Evolutionary conservation across 495 filamentous ascomycete genomes (phyloP), one percentile per base, ranked within the genome.

Genomic region (Xylaria telfairii): DNA sequence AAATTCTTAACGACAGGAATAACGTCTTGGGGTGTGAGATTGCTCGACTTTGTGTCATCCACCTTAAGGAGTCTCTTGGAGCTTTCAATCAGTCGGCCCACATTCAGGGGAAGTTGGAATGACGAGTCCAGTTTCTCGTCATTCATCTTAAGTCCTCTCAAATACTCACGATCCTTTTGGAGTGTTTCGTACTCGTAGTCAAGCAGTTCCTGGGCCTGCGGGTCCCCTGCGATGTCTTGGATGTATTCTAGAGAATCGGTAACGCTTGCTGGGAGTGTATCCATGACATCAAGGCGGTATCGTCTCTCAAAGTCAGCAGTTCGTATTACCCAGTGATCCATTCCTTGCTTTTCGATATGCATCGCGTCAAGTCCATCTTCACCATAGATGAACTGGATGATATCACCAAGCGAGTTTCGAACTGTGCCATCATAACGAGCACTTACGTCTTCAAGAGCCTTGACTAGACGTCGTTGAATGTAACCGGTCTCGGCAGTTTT

Each of bases 401-500:
- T 92, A 78, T 98, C 96, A 42, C 95, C 95, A 42, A 98, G 87
- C 34, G 96, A 98, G 80, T 99, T 98, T 24, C 96, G 91, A 24
- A 99, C 93, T 15, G 96, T 99, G 51, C 95, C 95, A 79, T 99
- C 96, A 78, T 99, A 99, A 78, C 96, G 96, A 42, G 94, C 93
- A 88, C 94, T 96, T 24, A 98, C 93, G 77, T 99, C 96, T 85
- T 99, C 96, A 28, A 99, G 85, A 12, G 96, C 96, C 81, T 99
- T 99, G 77, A 99, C 96, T 46, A 99, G 87, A 82, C 96, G 92
- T 81, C 96, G 93, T 82, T 99, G 96, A 73, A 99, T 98, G 80
- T 99, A 99, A 82, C 96, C 96, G 51, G 96, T 99, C 78, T 99
- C 96, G 42, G 96, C 96, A 70, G 96, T 99, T 87, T 99, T 99